These are phyloP conservation scores for Saccharomyces hybrid DNA, from an alignment of 1,139 yeast genomes.

Conservation along the genomic window DNA sequence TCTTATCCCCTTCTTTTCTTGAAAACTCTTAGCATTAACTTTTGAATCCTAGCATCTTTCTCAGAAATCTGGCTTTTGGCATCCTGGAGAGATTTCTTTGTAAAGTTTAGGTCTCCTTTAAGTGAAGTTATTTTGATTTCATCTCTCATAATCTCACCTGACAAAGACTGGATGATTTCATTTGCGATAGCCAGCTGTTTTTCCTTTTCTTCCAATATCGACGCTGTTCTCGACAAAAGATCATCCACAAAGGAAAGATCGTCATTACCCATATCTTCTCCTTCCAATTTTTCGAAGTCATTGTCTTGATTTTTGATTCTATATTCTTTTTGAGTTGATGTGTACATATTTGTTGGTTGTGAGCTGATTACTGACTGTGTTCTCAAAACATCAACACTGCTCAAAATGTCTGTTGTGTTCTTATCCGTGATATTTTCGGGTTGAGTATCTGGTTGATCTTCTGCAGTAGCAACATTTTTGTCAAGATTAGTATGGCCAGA, in stretches of 20 bases:
- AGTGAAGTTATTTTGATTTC: constrained; percentile 17
- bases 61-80: constrained; percentile 3
- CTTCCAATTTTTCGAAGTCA: neutral
- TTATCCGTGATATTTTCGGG: neutral
- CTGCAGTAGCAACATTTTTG: neutral
- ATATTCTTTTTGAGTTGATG: neutral
- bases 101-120: constrained; percentile 10
- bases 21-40: neutral
- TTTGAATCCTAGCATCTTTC: neutral
- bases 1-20: neutral
- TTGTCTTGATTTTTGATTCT: neutral
- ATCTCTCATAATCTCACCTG: constrained; percentile 16
- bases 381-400: neutral
- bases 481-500: neutral
- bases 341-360: neutral
- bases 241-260: neutral
- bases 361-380: neutral
- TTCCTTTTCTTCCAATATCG: constrained; percentile 9
- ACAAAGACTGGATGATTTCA: constrained; percentile 9
- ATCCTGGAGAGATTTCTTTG: constrained; percentile 6
- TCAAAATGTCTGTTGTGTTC: neutral
- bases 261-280: neutral
- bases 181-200: constrained; percentile 8
- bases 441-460: neutral
- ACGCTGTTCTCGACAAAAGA: constrained; percentile 8